Conservation (phyloP, 768 basidiomycete genomes). For the Kwoniella heveanensis region DNA sequence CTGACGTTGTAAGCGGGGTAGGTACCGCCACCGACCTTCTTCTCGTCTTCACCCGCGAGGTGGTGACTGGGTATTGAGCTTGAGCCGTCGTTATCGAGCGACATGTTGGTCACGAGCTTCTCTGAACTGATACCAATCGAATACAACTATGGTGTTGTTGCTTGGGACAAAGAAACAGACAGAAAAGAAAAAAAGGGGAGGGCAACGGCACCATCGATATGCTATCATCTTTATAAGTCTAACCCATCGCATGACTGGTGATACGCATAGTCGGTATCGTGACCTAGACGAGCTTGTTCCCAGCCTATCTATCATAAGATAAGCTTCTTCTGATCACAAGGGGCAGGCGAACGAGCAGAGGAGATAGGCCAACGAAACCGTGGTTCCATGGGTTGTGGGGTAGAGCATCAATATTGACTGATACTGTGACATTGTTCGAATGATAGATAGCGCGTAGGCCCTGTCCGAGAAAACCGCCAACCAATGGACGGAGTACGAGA, state of each 20-base stretch:
- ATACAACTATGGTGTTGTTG: not conserved
- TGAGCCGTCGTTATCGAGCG: not conserved
- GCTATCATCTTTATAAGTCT: not conserved
- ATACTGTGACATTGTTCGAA: too few relatives aligned
- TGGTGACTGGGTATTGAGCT: slow-evolving; percentile 8
- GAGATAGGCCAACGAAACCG: too few relatives aligned
- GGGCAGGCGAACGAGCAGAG: too few relatives aligned
- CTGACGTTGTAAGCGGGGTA: slow-evolving; percentile 3
- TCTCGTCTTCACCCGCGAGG: slow-evolving; percentile 9
- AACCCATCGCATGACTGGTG: not conserved
- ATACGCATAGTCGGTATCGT: not conserved
- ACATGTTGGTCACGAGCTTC: not conserved
- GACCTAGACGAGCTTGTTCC: too few relatives aligned
- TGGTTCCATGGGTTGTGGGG: too few relatives aligned
- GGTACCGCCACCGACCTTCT: slow-evolving; percentile 12
- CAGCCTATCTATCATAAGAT: too few relatives aligned
- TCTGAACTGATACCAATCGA: not conserved
- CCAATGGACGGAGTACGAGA: not conserved
- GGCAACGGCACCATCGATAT: not conserved
- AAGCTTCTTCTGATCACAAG: too few relatives aligned
- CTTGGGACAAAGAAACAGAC: not conserved
- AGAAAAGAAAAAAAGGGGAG: not conserved
- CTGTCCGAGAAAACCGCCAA: not conserved
- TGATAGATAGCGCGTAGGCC: too few relatives aligned
- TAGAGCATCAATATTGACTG: too few relatives aligned